A percentile compares a stretch with the other conserved stretches of the same genome.
phyloP scores from a whole-genome alignment of 371 early-diverging fungal genomes.

The Fennellomyces sp. region DNA sequence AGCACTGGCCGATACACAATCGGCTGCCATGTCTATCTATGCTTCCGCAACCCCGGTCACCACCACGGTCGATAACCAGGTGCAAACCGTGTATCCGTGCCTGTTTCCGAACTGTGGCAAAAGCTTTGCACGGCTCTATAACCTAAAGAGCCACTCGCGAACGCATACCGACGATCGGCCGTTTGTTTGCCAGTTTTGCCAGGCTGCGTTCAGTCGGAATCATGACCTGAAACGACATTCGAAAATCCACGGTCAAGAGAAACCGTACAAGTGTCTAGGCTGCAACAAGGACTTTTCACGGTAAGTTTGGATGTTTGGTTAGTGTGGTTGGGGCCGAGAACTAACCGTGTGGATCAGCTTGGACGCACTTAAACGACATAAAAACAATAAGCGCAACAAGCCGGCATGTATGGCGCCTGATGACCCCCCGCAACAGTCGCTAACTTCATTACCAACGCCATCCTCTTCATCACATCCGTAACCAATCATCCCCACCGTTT shows the following conservation, averaged over 20 bases:
- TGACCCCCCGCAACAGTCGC: not conserved
- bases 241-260: slow-evolving; percentile 76
- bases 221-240: slow-evolving; percentile 83
- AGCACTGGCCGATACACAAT: slow-evolving; percentile 30
- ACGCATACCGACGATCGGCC: slow-evolving; percentile 77
- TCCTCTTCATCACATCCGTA: not conserved
- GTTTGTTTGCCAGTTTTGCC: slow-evolving; percentile 70
- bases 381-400: slow-evolving; percentile 20
- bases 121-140: slow-evolving; percentile 70
- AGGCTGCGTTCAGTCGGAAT: slow-evolving; percentile 74
- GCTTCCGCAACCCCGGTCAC: slow-evolving; percentile 34
- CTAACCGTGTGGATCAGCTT: slow-evolving; percentile 10
- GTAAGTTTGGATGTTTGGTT: slow-evolving; percentile 1
- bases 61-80: slow-evolving; percentile 24
- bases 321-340: no score
- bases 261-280: slow-evolving; percentile 75
- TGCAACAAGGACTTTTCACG: slow-evolving; percentile 72
- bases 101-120: slow-evolving; percentile 64
- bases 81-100: slow-evolving; percentile 48
- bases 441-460: not conserved
- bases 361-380: slow-evolving; percentile 34
- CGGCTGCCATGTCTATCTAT: slow-evolving; percentile 32
- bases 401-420: slow-evolving; percentile 7
- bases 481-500: not conserved
- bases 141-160: slow-evolving; percentile 71